Percentiles rank a stretch among this genome's conserved stretches.
Conservation (phyloP, 2,329 filamentous ascomycete genomes). For the Alternaria arbusti region DNA sequence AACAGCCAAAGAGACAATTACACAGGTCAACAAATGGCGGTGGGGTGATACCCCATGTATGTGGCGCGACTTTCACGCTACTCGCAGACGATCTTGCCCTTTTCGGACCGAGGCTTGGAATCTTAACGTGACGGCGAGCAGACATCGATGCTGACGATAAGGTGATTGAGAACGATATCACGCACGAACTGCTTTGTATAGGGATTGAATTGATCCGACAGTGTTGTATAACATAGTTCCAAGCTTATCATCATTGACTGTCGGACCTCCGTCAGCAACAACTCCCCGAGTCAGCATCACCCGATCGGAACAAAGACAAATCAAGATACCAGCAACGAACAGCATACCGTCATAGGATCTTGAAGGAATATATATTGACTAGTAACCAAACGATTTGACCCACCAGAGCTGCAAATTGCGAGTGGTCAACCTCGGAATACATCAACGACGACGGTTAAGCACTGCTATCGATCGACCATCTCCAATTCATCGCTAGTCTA, state of each 20-base stretch:
- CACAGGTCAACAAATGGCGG: neutral
- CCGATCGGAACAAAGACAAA: neutral
- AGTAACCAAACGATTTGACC: neutral
- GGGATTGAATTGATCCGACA: neutral
- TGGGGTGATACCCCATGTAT: slow-evolving; percentile 27
- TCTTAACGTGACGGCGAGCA: slow-evolving; percentile 12
- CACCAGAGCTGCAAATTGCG: neutral
- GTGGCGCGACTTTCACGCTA: slow-evolving; percentile 31
- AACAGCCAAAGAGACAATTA: neutral
- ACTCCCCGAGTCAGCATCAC: neutral
- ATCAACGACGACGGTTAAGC: neutral
- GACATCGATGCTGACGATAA: slow-evolving; percentile 14
- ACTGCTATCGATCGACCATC: neutral
- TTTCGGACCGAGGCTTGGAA: neutral
- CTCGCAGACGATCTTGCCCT: neutral
- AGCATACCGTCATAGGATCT: neutral
- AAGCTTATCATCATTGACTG: neutral
- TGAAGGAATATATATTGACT: neutral
- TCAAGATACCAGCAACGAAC: neutral
- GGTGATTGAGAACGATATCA: slow-evolving; percentile 16
- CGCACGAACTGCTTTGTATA: neutral
- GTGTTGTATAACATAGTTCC: neutral
- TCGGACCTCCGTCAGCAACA: neutral
- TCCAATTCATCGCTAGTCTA: too few species aligned
- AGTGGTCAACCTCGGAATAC: neutral